Conservation (phyloP, 2,329 filamentous ascomycete genomes). For the Penicillium sp. region DNA sequence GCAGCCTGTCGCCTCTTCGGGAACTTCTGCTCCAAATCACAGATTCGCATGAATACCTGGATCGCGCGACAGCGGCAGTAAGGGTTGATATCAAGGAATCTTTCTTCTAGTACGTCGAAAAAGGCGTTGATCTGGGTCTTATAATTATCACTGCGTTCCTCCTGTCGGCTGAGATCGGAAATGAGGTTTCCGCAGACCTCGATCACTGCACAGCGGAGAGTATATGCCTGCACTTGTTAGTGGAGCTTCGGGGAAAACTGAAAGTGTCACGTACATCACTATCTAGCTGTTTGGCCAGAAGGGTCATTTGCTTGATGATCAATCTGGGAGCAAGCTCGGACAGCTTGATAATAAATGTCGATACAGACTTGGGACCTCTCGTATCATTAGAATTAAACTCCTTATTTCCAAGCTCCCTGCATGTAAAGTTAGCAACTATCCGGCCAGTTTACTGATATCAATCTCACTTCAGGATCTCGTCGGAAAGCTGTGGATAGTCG, state of each 20-base stretch:
- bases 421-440: constrained; percentile 21
- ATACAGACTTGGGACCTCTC: constrained; percentile 93
- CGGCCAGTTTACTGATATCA: neutral
- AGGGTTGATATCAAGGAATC: constrained; percentile 94
- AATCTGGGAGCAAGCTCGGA: constrained; percentile 88
- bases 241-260: neutral
- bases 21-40: constrained; percentile 93
- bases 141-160: constrained; percentile 87
- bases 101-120: constrained; percentile 93
- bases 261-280: constrained; percentile 69
- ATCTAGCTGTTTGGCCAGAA: constrained; percentile 90
- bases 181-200: constrained; percentile 98
- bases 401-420: constrained; percentile 86
- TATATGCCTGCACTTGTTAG: constrained; percentile 67
- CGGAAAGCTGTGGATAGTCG: constrained; percentile 91
- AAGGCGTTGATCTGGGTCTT: constrained; percentile 96
- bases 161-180: constrained; percentile 82
- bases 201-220: constrained; percentile 86
- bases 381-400: constrained; percentile 98
- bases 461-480: constrained; percentile 72
- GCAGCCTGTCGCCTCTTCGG: constrained; percentile 86
- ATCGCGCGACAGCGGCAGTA: constrained; percentile 91
- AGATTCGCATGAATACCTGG: constrained; percentile 89
- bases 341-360: constrained; percentile 86
- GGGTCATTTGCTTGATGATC: constrained; percentile 96